These are phyloP conservation scores for Quercus phellos DNA, from an alignment of 331 rosid species.

Conservation along the genomic window DNA sequence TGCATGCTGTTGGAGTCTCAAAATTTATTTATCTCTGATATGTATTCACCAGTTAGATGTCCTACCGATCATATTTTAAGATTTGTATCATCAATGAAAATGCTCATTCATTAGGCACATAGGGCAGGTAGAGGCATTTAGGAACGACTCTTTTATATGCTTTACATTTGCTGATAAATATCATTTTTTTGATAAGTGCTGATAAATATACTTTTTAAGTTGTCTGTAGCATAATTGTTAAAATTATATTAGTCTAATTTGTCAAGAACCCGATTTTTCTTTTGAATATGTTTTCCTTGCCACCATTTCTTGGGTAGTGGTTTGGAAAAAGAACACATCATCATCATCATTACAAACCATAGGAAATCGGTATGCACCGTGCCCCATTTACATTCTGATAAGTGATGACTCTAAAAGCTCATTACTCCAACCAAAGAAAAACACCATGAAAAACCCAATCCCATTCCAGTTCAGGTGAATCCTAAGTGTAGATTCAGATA, in stretches of 20 bases:
- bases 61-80: neutral
- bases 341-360: neutral
- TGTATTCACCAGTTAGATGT: neutral
- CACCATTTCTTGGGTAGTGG: neutral
- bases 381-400: neutral
- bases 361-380: neutral
- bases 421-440: too few relatives aligned
- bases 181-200: neutral
- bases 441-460: neutral
- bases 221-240: neutral
- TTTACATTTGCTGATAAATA: constrained; percentile 14
- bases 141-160: constrained; percentile 8
- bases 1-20: neutral
- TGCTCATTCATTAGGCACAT: neutral
- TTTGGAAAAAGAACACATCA: neutral
- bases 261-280: neutral
- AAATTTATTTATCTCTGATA: neutral
- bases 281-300: neutral
- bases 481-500: neutral
- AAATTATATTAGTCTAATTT: neutral
- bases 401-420: neutral
- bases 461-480: neutral
- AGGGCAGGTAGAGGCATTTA: constrained; percentile 1
- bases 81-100: neutral
- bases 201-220: neutral